phyloP scores from a whole-genome alignment of 306 rosid genomes.

The Luffa acutangula region DNA sequence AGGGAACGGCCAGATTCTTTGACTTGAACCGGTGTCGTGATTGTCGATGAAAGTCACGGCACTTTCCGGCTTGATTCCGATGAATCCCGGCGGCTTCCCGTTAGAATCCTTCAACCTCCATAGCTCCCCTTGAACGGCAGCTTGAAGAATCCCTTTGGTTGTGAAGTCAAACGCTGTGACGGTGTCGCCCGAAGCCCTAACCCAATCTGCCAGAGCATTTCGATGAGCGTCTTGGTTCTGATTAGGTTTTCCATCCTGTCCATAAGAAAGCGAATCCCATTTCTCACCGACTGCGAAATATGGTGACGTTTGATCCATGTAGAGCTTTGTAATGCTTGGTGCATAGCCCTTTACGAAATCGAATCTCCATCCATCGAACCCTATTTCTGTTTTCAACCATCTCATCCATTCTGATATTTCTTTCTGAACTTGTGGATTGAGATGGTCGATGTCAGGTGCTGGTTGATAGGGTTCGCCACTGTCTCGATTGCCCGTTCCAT shows the following conservation, averaged over 20 bases:
- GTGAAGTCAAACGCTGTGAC: slow-evolving; percentile 37
- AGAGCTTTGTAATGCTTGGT: slow-evolving; percentile 33
- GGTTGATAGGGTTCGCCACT: slow-evolving; percentile 22
- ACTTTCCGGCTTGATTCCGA: slow-evolving; percentile 61
- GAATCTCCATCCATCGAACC: slow-evolving; percentile 67
- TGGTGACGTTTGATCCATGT: slow-evolving; percentile 49
- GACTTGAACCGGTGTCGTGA: slow-evolving; percentile 67
- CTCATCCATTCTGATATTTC: slow-evolving; percentile 78
- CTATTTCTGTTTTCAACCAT: slow-evolving; percentile 59
- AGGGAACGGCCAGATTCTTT: slow-evolving; percentile 51
- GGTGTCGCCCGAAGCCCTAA: slow-evolving; percentile 20
- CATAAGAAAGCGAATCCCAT: slow-evolving; percentile 32
- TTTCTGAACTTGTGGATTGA: slow-evolving; percentile 51
- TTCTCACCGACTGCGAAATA: slow-evolving; percentile 71
- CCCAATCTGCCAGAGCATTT: slow-evolving; percentile 22
- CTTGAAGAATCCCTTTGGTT: slow-evolving; percentile 27
- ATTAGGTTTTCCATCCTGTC: slow-evolving; percentile 13
- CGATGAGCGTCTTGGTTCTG: slow-evolving; percentile 35
- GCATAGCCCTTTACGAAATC: slow-evolving; percentile 69
- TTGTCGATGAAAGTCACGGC: slow-evolving; percentile 70
- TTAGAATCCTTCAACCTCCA: slow-evolving; percentile 22
- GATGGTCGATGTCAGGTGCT: slow-evolving; percentile 73
- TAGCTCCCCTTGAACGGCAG: slow-evolving; percentile 21
- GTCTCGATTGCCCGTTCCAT: slow-evolving; percentile 59
- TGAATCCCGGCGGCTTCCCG: slow-evolving; percentile 53